phyloP scores from a whole-genome alignment of 2,329 filamentous ascomycete genomes.

The Apiospora arundinis region DNA sequence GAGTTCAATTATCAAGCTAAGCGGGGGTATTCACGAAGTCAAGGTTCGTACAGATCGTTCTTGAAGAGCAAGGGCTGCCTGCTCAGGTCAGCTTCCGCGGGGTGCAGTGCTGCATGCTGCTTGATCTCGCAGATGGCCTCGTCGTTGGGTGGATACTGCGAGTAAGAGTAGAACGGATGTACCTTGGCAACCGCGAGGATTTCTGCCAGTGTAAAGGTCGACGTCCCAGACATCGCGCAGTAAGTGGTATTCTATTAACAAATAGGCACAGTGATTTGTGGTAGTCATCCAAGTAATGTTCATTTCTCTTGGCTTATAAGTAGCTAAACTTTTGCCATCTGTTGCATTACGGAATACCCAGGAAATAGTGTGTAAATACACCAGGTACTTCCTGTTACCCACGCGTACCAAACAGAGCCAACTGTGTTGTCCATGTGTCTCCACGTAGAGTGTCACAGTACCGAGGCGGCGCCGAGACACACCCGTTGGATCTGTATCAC shows the following conservation, averaged over 20 bases:
- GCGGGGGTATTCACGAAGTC: background rate
- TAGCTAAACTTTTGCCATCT: no score
- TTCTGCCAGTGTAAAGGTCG: constrained; percentile 36
- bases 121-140: constrained; percentile 19
- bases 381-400: no score
- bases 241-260: background rate
- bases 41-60: constrained; percentile 24
- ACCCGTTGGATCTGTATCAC: no score
- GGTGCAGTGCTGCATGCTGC: constrained; percentile 20
- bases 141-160: constrained; percentile 40
- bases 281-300: no score
- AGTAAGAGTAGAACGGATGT: constrained; percentile 44
- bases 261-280: no score
- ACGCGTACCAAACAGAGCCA: no score
- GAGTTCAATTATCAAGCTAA: background rate
- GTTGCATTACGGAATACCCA: no score
- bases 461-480: no score
- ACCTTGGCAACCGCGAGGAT: constrained; percentile 42
- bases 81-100: constrained; percentile 6
- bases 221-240: background rate
- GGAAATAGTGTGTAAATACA: no score
- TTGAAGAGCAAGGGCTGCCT: constrained; percentile 26
- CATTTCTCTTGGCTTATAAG: background rate
- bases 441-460: no score
- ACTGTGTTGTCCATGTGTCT: no score